Evolutionary conservation across 257 asterid genomes (phyloP), one percentile per base, ranked within the genome.

Genomic region (Anisodus acutangulus): DNA sequence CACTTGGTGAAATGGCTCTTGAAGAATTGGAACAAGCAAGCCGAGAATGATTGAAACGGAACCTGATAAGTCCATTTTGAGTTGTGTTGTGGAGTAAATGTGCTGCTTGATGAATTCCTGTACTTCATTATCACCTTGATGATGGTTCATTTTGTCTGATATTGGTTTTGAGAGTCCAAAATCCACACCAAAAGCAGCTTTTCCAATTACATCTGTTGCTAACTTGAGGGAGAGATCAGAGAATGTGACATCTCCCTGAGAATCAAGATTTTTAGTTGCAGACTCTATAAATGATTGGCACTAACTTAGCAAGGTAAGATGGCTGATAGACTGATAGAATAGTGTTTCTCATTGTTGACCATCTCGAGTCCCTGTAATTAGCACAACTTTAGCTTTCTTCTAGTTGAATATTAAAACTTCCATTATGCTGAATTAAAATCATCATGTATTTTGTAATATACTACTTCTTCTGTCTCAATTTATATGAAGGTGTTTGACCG

Each of bases 261-360:
- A 86, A 31, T 92, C 97, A 3, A 97, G 93, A 84, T 91, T 83
- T 26, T 86, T 81, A 2, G 95, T 87, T 17, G 98, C 93, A 6
- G 93, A 86, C 78, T 89, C 91, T 1, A 97, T 93, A 84, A 85
- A 87, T 1, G 91, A 88, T 93, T 0, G 98, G 98, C 63, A 93
- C 91, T 68, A 93, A 53, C 87, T 90, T 95, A 69, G 97, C 97
- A 1, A 97, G 97, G 85, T 97, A 91, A 80, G 98, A 95, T 17
- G 99, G 98, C 87, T 95, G 99, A 87, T 97, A 95, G 35, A 97
- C 90, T 2, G 98, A 93, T 26, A 93, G 86, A 80, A 97, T 93
- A 0, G 97, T 91, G 90, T 97, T 95, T 72, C 99, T 88, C 99
- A 95, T 97, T 3, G 92, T 84, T 22, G 99, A 97, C 99, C 99